Evolutionary conservation across 1,284 basidiomycete genomes (phyloP).

Genomic region (Phlebopus sp.): DNA sequence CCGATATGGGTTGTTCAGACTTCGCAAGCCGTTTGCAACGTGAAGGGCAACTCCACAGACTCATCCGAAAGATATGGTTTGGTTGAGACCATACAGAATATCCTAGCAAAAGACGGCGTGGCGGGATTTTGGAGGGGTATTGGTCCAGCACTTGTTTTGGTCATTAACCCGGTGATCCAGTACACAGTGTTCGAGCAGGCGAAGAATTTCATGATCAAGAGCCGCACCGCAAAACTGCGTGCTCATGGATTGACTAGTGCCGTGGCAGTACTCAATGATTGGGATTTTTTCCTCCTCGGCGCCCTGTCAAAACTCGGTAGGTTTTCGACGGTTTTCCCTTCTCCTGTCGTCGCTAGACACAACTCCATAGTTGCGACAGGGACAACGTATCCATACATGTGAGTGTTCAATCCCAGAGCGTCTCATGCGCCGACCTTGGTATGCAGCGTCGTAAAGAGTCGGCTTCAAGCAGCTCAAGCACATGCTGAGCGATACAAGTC

Average conservation of each 20-base stretch:
- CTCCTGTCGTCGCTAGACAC: slow-evolving; percentile 6
- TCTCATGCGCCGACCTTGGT: slow-evolving; percentile 1
- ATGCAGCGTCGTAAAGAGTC: slow-evolving; percentile 75
- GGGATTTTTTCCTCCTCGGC: slow-evolving; percentile 89
- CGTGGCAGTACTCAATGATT: slow-evolving; percentile 63
- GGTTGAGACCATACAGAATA: slow-evolving; percentile 66
- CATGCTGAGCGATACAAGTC: slow-evolving; percentile 67
- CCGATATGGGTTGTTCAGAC: slow-evolving; percentile 97
- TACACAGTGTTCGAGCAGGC: slow-evolving; percentile 88
- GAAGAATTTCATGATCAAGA: slow-evolving; percentile 72
- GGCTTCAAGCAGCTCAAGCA: slow-evolving; percentile 74
- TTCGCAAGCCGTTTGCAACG: slow-evolving; percentile 76
- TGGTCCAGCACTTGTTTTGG: slow-evolving; percentile 89
- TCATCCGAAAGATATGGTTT: slow-evolving; percentile 59
- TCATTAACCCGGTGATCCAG: slow-evolving; percentile 93
- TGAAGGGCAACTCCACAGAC: slow-evolving; percentile 37
- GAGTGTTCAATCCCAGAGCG: slow-evolving; percentile 20
- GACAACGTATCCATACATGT: slow-evolving; percentile 80
- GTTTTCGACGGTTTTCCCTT: slow-evolving; percentile 19
- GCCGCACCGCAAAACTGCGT: slow-evolving; percentile 54
- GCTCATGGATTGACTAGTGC: slow-evolving; percentile 40
- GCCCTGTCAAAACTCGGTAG: slow-evolving; percentile 82
- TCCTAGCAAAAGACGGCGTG: slow-evolving; percentile 77
- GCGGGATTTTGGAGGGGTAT: slow-evolving; percentile 93
- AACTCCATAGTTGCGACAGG: slow-evolving; percentile 61